Evolutionary conservation across 257 asterid genomes (phyloP).

Genomic region (Solanum sejunctum): DNA sequence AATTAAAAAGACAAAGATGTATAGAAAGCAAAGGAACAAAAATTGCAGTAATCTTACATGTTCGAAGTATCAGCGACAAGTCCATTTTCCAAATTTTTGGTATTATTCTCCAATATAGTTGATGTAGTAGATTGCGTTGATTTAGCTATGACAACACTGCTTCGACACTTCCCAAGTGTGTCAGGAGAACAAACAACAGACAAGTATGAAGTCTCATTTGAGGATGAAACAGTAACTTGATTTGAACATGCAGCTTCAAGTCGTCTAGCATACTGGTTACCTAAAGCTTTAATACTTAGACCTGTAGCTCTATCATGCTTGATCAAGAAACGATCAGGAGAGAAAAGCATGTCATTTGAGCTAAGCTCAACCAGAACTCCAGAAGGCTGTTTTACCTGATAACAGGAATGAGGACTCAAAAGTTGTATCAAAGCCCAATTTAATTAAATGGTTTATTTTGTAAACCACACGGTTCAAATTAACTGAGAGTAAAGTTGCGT

Average conservation of each 20-base stretch:
- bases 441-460: neutral
- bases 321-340: conserved; percentile 46
- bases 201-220: conserved; percentile 29
- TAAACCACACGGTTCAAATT: neutral
- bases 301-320: conserved; percentile 28
- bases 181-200: conserved; percentile 59
- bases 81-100: conserved; percentile 40
- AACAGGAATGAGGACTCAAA: neutral
- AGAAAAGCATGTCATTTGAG: conserved; percentile 34
- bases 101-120: conserved; percentile 29
- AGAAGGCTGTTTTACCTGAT: conserved; percentile 36
- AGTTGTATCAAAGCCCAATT: neutral
- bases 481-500: neutral
- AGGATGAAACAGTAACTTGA: conserved; percentile 28
- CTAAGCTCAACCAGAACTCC: conserved; percentile 47
- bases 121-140: conserved; percentile 32
- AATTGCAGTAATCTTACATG: conserved; percentile 40
- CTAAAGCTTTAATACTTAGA: conserved; percentile 25
- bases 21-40: neutral
- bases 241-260: conserved; percentile 29
- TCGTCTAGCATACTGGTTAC: conserved; percentile 23
- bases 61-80: conserved; percentile 31
- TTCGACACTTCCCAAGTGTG: conserved; percentile 18
- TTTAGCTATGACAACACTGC: conserved; percentile 28
- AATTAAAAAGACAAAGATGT: neutral